Evolutionary conservation across 176 grass and related monocot genomes (phyloP), one percentile per base, ranked within the genome.

Genomic region (Eleusine indica): DNA sequence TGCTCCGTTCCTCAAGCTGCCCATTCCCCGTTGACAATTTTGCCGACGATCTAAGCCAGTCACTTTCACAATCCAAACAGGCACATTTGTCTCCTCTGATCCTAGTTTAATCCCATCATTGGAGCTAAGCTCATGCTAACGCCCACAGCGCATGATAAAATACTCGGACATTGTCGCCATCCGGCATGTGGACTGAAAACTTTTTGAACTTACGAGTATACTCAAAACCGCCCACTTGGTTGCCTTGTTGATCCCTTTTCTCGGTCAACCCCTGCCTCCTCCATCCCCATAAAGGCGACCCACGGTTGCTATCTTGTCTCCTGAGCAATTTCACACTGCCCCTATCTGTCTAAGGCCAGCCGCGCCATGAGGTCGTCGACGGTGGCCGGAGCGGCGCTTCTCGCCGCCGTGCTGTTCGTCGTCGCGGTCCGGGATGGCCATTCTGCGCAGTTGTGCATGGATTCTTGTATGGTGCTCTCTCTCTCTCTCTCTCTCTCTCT

Each of bases 371-470:
- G 63, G 82, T 14, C 29, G 17, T 76, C 30, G 68, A 6, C 70
- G 7, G 54, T 78, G 82, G 70, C 32, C 18, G 37, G 52, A 3
- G 25, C 70, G 4, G 42, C 85, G 43, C 25, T 87, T 41, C 3
- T 78, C 84, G 40, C 62, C 30, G 61, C 88, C 68, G 17, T 68
- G 29, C 39, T 89, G 37, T 39, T 94, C 40, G 18, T 87, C n/a
- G 1, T 91, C 58, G 54, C 86, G 71, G 70, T 83, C 51, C 66
- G 4, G 56, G 78, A 85, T 7, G 77, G 85, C 75, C 75, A 85
- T 77, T 84, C 85, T 53, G 82, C 86, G 1, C 70, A 84, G 39
- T 6, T 94, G 74, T 94, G 92, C 89, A 90, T 87, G 61, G 90
- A 94, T 70, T 94, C 89, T 1, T 74, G 92, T 94, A 81, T 7